A percentile compares a stretch with the other conserved stretches of the same genome.
These are phyloP conservation scores for Xylaria sp. DNA, from an alignment of 2,329 filamentous ascomycete species.

Conservation along the genomic window DNA sequence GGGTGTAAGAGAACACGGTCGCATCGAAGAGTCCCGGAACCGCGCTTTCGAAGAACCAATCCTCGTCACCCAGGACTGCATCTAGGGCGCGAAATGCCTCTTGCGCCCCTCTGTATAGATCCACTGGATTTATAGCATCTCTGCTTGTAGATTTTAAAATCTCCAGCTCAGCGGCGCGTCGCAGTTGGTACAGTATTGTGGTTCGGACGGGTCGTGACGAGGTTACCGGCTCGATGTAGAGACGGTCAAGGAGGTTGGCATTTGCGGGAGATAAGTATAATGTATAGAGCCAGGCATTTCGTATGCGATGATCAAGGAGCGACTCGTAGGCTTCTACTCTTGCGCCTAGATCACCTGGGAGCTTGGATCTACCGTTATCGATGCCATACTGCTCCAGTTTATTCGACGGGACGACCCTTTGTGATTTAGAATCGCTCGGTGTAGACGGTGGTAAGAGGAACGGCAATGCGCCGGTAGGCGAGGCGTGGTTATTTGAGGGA, in stretches of 20 bases:
- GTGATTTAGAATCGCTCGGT: slow-evolving; percentile 50
- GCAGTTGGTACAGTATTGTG: slow-evolving; percentile 73
- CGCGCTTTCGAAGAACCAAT: slow-evolving; percentile 62
- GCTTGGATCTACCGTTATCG: slow-evolving; percentile 56
- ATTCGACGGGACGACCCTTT: slow-evolving; percentile 66
- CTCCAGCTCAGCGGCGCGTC: slow-evolving; percentile 77
- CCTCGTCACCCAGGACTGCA: slow-evolving; percentile 52
- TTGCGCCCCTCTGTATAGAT: slow-evolving; percentile 58
- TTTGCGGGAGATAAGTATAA: slow-evolving; percentile 82
- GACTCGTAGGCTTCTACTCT: slow-evolving; percentile 81
- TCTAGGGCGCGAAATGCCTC: slow-evolving; percentile 61
- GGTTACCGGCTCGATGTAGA: slow-evolving; percentile 77
- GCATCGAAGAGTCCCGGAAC: slow-evolving; percentile 85
- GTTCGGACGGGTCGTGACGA: slow-evolving; percentile 70
- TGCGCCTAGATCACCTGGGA: slow-evolving; percentile 62
- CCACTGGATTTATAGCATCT: slow-evolving; percentile 51
- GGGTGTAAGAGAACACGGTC: slow-evolving; percentile 87
- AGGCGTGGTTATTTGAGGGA: slow-evolving; percentile 91
- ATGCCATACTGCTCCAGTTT: slow-evolving; percentile 77
- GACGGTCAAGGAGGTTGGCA: slow-evolving; percentile 71
- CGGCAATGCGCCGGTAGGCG: slow-evolving; percentile 86
- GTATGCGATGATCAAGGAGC: slow-evolving; percentile 79
- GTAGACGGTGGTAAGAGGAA: slow-evolving; percentile 75
- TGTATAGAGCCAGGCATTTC: slow-evolving; percentile 87
- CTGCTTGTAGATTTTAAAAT: slow-evolving; percentile 69